phyloP scores from a whole-genome alignment of 192 early-diverging fungal genomes.

The Dissophora ornata region DNA sequence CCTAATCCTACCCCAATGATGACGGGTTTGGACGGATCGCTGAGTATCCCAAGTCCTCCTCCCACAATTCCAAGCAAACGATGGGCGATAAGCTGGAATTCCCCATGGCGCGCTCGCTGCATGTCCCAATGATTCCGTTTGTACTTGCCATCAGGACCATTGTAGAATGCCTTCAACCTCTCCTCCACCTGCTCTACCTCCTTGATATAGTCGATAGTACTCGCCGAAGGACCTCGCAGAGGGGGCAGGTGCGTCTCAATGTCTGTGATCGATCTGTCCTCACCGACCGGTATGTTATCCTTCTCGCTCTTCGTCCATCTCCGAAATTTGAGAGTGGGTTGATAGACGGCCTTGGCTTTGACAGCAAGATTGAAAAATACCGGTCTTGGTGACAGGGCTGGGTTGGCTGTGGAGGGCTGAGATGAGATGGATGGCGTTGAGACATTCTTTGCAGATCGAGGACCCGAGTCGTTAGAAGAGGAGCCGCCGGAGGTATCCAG shows the following conservation, averaged over 20 bases:
- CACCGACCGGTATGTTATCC: not conserved
- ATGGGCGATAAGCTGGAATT: slow-evolving; percentile 20
- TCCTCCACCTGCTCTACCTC: not conserved
- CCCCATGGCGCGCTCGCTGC: slow-evolving; percentile 6
- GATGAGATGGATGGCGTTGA: no score
- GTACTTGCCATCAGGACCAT: not conserved
- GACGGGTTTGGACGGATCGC: not conserved
- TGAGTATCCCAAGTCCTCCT: not conserved
- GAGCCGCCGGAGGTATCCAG: no score
- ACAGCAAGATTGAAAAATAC: slow-evolving; percentile 2
- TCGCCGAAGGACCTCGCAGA: slow-evolving; percentile 1
- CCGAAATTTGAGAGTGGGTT: not conserved
- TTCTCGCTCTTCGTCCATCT: slow-evolving; percentile 9
- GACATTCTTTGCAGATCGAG: no score
- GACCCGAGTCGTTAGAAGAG: no score
- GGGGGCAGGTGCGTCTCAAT: slow-evolving; percentile 9
- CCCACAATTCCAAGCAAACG: slow-evolving; percentile 11
- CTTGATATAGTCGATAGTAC: not conserved
- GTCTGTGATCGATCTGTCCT: not conserved
- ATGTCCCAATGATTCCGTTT: not conserved
- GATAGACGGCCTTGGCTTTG: not conserved
- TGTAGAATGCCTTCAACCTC: slow-evolving; percentile 4
- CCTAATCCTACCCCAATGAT: not conserved
- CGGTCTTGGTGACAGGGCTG: not conserved
- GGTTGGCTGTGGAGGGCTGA: no score